Base-by-base conservation (phyloP, 805 yeast species). In the Kuraishia cidri region DNA sequence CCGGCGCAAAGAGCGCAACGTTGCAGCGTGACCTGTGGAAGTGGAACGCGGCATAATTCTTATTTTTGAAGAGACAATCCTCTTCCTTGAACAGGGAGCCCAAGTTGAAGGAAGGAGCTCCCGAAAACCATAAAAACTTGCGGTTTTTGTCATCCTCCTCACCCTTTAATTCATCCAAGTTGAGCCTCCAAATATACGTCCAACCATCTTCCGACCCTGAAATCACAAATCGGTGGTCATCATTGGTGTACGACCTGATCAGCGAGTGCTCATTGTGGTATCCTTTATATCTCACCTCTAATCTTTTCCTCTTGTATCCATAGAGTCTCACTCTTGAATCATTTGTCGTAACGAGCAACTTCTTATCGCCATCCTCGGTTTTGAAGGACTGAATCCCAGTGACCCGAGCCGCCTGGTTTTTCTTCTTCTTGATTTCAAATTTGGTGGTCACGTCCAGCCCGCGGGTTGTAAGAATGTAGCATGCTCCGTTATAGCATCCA, bases 181-280 rank as follows among this genome's bases (percentile, higher is more conserved):
- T 40, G 7, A 68, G 53, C 35, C 69, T 67, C 97, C 97, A 90
- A 9, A 84, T 58, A 47, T 87, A 88, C 10, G 83, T 72, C 76
- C 87, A 76, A 43, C 83, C 85, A 56, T 88, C 92, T 50, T 88
- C 96, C 9, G 94, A 81, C 0, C 95, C 95, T 6, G 82, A 66
- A 6, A 87, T 66, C 5, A 87, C 67, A 46, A 71, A 72, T 9
- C 57, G 47, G 33, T 63, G 56, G 43, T 76, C 76, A 32, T 74
- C 84, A 16, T 78, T 72, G 2, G 71, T 47, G 0, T 72, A 55
- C 0, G 95, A 95, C 9, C 64, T 64, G 32, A 83, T 80, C 26
- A 84, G 86, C 4, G 90, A 73, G 29, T 77, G 71, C 34, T 68
- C 69, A 52, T 85, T 86, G 22, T 72, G 68, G 35, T 72, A 66